Evolutionary conservation across 1,139 yeast species (phyloP), one percentile per base, ranked within the genome.

Genomic region (Hansenula lynferdii): DNA sequence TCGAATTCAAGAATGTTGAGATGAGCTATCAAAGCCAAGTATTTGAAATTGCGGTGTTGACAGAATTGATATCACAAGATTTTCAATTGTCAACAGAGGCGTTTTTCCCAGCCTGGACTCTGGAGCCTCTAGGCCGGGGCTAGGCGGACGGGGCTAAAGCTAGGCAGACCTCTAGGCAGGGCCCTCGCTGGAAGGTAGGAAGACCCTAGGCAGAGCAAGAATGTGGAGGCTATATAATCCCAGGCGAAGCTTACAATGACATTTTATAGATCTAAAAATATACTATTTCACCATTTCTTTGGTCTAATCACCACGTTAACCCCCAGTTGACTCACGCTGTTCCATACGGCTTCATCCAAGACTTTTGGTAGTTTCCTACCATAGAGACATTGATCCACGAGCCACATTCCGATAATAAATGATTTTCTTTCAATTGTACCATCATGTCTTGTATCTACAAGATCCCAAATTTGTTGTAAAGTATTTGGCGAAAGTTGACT

Each of bases 391-490:
- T 90, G 97, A 60, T 90, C 97, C 1, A 90, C 92, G 8, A 87
- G 63, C 97, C 97, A 90, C 86, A 85, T 87, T 0, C 96, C 98
- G 12, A 89, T 94, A 29, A 90, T 64, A 53, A 92, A 92, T 47
- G 90, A 90, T 34, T 79, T 81, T 44, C 85, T 76, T 52, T 83
- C 85, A 38, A 90, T 65, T 0, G 87, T 77, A 0, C 96, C 95
- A 58, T 85, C 95, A 35, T 67, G 66, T 48, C 90, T 66, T 35
- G 74, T 72, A 56, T 89, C 96, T 15, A 89, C 95, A 38, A 89
- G 65, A 32, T 77, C 72, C 89, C 96, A 92, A 19, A 92, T 81
- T 35, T 75, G 73, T 16, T 66, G 70, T 28, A 92, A 64, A 0
- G 78, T 72, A 21, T 77, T 84, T 21, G 66, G 69, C 1, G 92